Base-by-base conservation (phyloP, 2,329 filamentous ascomycete species). In the Phialocephala subalpina region DNA sequence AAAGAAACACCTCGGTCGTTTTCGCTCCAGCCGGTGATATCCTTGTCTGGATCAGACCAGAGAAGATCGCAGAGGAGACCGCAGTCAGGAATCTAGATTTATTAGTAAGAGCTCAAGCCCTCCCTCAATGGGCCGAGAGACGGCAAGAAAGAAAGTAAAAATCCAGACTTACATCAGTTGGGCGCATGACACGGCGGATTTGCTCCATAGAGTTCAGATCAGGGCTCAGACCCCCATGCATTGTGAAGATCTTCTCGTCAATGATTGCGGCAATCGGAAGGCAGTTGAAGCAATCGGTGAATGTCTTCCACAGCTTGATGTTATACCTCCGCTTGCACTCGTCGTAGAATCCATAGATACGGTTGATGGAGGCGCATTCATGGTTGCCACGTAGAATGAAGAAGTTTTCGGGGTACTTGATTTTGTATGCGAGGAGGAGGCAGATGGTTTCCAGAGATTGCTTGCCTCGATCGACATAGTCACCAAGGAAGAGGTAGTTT, bases 351-450 rank as follows among this genome's bases (percentile, higher is more conserved):
- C 96, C 96, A 80, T 99, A 99, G 81, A 98, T 97, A 78, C 96
- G 93, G 85, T 97, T 99, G 86, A 99, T 97, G 61, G 93, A 97
- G 66, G 96, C 96, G 83, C 96, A 98, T 82, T 99, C 96, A 86
- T 99, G 96, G 86, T 99, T 99, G 70, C 96, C 96, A 73, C 96
- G 93, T 66, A 99, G 89, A 73, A 99, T 92, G 86, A 99, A 99
- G 84, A 99, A 98, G 85, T 99, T 99, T 83, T 99, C 96, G 58
- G 96, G 96, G 80, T 97, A 98, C 85, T 98, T 98, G 88, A 99
- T 97, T 89, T 99, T 99, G 89, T 98, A 99, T 69, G 94, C 94
- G 60, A 99, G 88, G 64, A 99, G 87, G 70, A 99, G 86, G 84
- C 94, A 97, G 82, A 99, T 98, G 73, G 96, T 98, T 86, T 99